Evolutionary conservation across 2,329 filamentous ascomycete species (phyloP).

Genomic region (Sporothrix brunneoviolacea): DNA sequence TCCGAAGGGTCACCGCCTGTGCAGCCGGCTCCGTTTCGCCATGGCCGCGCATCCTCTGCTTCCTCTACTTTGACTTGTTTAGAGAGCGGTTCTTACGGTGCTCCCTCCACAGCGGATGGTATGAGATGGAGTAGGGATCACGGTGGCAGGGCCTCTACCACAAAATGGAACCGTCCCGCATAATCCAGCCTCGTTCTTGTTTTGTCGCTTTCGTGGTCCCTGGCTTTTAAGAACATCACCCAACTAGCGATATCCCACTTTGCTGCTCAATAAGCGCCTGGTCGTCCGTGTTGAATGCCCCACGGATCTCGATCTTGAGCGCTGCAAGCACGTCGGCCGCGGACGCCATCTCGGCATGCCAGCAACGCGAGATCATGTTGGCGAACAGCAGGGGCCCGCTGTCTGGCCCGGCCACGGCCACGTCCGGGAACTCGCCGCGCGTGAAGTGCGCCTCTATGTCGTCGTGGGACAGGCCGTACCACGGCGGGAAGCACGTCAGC

Average conservation of each 20-base stretch:
- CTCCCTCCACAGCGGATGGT: no score
- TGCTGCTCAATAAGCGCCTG: slow-evolving; percentile 2
- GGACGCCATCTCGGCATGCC: not conserved
- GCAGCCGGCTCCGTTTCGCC: no score
- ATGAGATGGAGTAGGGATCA: no score
- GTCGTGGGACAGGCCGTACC: not conserved
- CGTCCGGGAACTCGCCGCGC: slow-evolving; percentile 4
- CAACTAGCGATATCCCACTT: not conserved
- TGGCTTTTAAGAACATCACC: no score
- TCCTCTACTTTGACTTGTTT: no score
- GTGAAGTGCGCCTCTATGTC: slow-evolving; percentile 1
- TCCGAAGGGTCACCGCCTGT: no score
- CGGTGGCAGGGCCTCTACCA: no score
- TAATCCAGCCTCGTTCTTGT: no score
- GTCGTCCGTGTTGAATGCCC: not conserved
- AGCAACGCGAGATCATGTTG: slow-evolving; percentile 6
- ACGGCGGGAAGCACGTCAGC: not conserved
- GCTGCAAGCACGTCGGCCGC: slow-evolving; percentile 4
- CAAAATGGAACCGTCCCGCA: no score
- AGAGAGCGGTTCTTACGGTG: no score
- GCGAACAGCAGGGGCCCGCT: slow-evolving; percentile 1
- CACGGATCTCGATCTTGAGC: slow-evolving; percentile 2
- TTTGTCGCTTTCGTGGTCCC: no score
- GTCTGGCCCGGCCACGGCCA: not conserved
- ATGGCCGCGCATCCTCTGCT: no score